A percentile compares a stretch with the other conserved stretches of the same genome.
phyloP scores from a whole-genome alignment of 208 protist species.

The Acanthamoeba healyi region DNA sequence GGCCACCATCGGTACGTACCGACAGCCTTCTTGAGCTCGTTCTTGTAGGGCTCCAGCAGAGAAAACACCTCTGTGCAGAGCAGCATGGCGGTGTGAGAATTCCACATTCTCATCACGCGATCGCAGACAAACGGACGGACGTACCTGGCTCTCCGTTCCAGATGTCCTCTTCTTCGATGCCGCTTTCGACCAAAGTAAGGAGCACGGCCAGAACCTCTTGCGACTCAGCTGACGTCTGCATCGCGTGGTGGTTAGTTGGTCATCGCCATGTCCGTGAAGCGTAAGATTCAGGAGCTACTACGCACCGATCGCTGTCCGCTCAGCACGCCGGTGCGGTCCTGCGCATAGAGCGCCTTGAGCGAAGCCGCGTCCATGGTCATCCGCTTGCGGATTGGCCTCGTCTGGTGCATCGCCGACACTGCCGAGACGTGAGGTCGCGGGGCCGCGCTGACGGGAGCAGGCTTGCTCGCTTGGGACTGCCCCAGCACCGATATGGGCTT shows the following conservation, averaged over 20 bases:
- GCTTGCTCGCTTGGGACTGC: background rate
- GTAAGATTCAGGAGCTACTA: no score
- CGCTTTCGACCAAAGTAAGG: background rate
- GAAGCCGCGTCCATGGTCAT: conserved; percentile 5
- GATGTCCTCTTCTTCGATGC: background rate
- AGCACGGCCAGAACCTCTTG: background rate
- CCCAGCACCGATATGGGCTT: background rate
- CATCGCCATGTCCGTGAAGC: no score
- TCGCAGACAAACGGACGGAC: background rate
- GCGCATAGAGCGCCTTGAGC: background rate
- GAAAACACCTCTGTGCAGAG: background rate
- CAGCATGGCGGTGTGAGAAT: background rate
- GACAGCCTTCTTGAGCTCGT: background rate
- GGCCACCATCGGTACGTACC: background rate
- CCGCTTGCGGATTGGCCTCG: background rate
- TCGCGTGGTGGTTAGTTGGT: no score
- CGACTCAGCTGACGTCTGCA: background rate
- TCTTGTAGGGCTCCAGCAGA: background rate
- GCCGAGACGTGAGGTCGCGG: background rate
- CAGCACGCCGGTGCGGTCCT: background rate
- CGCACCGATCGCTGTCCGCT: no score
- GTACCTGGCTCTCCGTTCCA: background rate
- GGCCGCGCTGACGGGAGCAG: background rate
- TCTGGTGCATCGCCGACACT: background rate
- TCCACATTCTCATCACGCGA: no score